Conservation (phyloP, 2,329 filamentous ascomycete genomes). For the Pseudocercospora ulei region DNA sequence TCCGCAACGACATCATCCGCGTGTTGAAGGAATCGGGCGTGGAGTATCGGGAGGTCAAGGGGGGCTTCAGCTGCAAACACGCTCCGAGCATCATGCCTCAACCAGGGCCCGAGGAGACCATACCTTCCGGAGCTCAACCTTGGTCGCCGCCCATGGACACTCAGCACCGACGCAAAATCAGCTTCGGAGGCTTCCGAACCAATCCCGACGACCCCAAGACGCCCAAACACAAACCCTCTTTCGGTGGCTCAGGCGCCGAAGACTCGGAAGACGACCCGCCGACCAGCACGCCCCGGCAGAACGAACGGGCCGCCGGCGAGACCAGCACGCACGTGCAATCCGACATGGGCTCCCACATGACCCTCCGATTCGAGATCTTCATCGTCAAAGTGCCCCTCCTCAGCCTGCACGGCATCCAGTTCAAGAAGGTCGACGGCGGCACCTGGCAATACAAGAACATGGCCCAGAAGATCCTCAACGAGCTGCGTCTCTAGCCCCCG, state of each 20-base stretch:
- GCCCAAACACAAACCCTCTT: slow-evolving; percentile 62
- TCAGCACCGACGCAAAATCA: slow-evolving; percentile 67
- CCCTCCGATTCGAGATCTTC: slow-evolving; percentile 86
- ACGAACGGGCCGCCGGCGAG: slow-evolving; percentile 55
- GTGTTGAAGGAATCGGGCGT: slow-evolving; percentile 80
- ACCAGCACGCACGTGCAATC: slow-evolving; percentile 87
- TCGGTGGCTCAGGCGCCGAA: slow-evolving; percentile 56
- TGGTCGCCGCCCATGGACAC: slow-evolving; percentile 41
- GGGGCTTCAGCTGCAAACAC: slow-evolving; percentile 83
- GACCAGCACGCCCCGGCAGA: slow-evolving; percentile 24
- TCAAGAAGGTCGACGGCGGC: slow-evolving; percentile 89
- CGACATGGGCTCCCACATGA: slow-evolving; percentile 74
- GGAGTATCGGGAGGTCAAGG: slow-evolving; percentile 85
- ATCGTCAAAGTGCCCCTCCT: slow-evolving; percentile 95
- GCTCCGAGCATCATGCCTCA: slow-evolving; percentile 78
- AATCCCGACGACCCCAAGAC: slow-evolving; percentile 49
- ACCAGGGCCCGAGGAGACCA: slow-evolving; percentile 40
- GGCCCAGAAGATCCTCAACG: slow-evolving; percentile 87
- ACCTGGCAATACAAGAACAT: slow-evolving; percentile 99
- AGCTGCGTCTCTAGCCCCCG: slow-evolving; percentile 72
- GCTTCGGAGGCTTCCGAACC: slow-evolving; percentile 63
- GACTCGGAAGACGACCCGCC: slow-evolving; percentile 30
- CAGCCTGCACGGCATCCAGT: slow-evolving; percentile 88
- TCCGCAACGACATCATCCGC: slow-evolving; percentile 79
- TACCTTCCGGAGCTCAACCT: slow-evolving; percentile 49